Evolutionary conservation across 1,139 yeast species (phyloP), one percentile per base, ranked within the genome.

Genomic region (Pichia cactophila): DNA sequence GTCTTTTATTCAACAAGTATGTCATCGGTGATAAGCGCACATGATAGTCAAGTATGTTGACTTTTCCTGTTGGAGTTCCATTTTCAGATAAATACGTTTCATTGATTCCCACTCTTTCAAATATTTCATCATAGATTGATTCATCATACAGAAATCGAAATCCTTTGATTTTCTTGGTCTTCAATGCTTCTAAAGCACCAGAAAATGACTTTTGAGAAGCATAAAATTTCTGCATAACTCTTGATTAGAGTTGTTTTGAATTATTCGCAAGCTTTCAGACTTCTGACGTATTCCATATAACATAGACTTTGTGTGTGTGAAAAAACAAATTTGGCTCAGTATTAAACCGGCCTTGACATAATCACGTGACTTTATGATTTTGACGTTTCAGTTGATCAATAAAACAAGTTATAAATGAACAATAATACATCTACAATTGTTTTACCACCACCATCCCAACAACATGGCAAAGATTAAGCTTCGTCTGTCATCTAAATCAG

Each of bases 31-130:
- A 84, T 42, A 68, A 69, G 1, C 80, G 78, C 0, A 88, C 74
- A 60, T 82, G 83, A 16, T 80, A 72, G 58, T 87, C 95, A 7
- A 87, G 61, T 3, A 87, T 75, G 49, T 83, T 80, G 17, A 82
- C 68, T 20, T 67, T 61, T 2, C 50, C 46, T 9, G 49, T 45
- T 2, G 54, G 47, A 9, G 43, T 44, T 6, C 51, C 48, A 11
- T 44, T 28, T 5, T 45, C 20, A 47, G 69, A 58, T 5, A 74
- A 69, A 56, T 80, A 82, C 40, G 69, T 66, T 4, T 62, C 50
- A 37, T 63, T 64, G 48, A 81, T 64, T 29, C 72, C 59, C 23
- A 78, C 59, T 49, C 66, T 69, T 42, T 78, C 74, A 5, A 81
- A 51, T 28, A 80, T 66, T 23, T 51, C 29, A 6, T 43, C 33